Evolutionary conservation across 2,329 filamentous ascomycete species (phyloP), one percentile per base, ranked within the genome.

Genomic region (Graphilbum fragrans): DNA sequence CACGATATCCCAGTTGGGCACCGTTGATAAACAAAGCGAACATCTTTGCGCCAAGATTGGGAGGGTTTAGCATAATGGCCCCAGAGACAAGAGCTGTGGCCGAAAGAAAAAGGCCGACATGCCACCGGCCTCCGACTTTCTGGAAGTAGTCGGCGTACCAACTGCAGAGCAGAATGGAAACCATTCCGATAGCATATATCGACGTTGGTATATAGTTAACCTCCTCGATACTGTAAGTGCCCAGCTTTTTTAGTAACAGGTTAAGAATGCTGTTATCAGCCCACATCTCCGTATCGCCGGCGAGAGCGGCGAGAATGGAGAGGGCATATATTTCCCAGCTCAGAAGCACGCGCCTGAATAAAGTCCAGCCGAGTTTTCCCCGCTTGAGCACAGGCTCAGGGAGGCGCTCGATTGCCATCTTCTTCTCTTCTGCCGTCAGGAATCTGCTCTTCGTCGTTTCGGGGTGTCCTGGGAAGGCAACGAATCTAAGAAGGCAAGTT

Each of bases 111-210:
- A 39, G 12, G 35, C 41, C 45, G 0, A 63, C 60, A 4, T 67
- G 69, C 67, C 67, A 72, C 11, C 69, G 58, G 22, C 25, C 22
- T 2, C 35, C 19, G 21, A 16, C 31, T 2, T 55, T 59, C 4
- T 69, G 54, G 11, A 69, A 47, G 1, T 61, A 58, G 50, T 73
- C 70, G 4, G 67, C 70, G 11, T 61, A 61, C 69, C 69, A 73
- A 5, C 69, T 69, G 45, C 68, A 70, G 8, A 60, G 49, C 2
- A 74, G 54, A 0, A 69, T 71, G 2, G 61, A 61, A 14, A 70
- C 55, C 0, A 72, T 35, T 5, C 34, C 39, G 19, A 47, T 16
- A 10, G 23, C 42, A 14, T 29, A 44, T 1, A 41, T 58, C 1
- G 55, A 55, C 1, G 62, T 65, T 0, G 63, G 62, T 29, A 64